phyloP scores from a whole-genome alignment of 805 yeast genomes.

The Saccharomycopsis sp. region DNA sequence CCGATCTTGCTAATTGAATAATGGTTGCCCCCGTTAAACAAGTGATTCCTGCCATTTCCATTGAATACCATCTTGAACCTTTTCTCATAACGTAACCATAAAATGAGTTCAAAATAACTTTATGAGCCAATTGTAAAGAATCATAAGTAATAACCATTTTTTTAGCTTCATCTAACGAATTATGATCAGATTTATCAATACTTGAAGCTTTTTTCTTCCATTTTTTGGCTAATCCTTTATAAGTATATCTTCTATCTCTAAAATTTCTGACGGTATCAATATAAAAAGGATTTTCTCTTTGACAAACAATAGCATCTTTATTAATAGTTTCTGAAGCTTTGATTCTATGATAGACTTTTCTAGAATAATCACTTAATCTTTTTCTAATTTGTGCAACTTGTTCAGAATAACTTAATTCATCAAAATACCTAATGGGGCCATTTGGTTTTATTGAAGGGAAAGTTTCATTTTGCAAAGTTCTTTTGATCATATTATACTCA shows the following conservation, averaged over 20 bases:
- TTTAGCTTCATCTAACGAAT: constrained; percentile 75
- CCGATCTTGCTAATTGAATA: constrained; percentile 89
- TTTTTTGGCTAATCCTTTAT: constrained; percentile 83
- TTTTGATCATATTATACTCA: constrained; percentile 82
- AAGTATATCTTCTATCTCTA: constrained; percentile 93
- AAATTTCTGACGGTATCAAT: constrained; percentile 89
- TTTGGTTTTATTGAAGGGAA: constrained; percentile 35
- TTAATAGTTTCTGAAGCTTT: constrained; percentile 77
- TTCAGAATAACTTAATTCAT: constrained; percentile 64
- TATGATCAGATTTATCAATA: constrained; percentile 40
- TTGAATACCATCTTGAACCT: constrained; percentile 98
- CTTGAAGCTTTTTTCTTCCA: constrained; percentile 79
- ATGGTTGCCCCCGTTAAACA: constrained; percentile 97
- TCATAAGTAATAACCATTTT: constrained; percentile 92
- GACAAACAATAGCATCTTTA: constrained; percentile 91
- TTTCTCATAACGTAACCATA: constrained; percentile 99
- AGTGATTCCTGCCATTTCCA: constrained; percentile 99
- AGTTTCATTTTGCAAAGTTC: constrained; percentile 68
- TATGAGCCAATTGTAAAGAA: constrained; percentile 92
- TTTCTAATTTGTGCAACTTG: constrained; percentile 70
- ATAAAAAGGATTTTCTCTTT: constrained; percentile 94
- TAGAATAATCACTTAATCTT: constrained; percentile 72
- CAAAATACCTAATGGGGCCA: constrained; percentile 51
- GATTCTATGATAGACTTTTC: constrained; percentile 72
- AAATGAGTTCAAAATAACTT: constrained; percentile 90